phyloP scores from a whole-genome alignment of 2,329 filamentous ascomycete genomes.

The Aspergillus sp. region DNA sequence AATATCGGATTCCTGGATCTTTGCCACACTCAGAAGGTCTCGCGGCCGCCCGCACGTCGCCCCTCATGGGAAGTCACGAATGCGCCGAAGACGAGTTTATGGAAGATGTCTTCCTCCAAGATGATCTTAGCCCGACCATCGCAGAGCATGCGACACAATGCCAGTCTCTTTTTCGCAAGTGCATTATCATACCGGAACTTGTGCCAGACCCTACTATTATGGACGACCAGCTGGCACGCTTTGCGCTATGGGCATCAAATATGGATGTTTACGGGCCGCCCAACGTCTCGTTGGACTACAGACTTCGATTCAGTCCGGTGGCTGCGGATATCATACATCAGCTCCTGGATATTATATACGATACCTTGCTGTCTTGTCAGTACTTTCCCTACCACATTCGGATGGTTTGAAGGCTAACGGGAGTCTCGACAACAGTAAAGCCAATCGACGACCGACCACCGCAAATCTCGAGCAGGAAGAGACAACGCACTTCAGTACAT shows the following conservation, averaged over 20 bases:
- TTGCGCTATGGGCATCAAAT: slow-evolving; percentile 25
- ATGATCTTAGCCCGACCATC: slow-evolving; percentile 26
- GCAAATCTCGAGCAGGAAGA: slow-evolving; percentile 25
- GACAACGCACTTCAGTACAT: slow-evolving; percentile 8
- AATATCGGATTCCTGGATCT: slow-evolving; percentile 2
- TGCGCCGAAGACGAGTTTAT: slow-evolving; percentile 21
- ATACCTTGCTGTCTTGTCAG: slow-evolving; percentile 10
- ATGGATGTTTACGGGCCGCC: slow-evolving; percentile 29
- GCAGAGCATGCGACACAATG: slow-evolving; percentile 30
- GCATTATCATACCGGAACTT: slow-evolving; percentile 24
- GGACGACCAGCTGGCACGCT: slow-evolving; percentile 24
- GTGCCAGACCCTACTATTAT: slow-evolving; percentile 29
- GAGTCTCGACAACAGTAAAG: slow-evolving; percentile 21
- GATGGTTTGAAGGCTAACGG: slow-evolving; percentile 16
- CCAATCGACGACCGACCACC: slow-evolving; percentile 20
- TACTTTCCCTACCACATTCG: slow-evolving; percentile 2
- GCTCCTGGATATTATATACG: slow-evolving; percentile 20
- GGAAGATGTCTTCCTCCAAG: slow-evolving; percentile 32
- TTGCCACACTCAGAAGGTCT: background rate
- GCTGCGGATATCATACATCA: slow-evolving; percentile 26
- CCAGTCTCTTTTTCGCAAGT: slow-evolving; percentile 24
- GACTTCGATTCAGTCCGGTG: slow-evolving; percentile 30
- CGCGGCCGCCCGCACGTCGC: background rate
- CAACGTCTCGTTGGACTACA: slow-evolving; percentile 32
- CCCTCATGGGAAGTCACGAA: slow-evolving; percentile 1